Evolutionary conservation across 306 rosid species (phyloP), one percentile per base, ranked within the genome.

Genomic region (Fragaria ananassa): DNA sequence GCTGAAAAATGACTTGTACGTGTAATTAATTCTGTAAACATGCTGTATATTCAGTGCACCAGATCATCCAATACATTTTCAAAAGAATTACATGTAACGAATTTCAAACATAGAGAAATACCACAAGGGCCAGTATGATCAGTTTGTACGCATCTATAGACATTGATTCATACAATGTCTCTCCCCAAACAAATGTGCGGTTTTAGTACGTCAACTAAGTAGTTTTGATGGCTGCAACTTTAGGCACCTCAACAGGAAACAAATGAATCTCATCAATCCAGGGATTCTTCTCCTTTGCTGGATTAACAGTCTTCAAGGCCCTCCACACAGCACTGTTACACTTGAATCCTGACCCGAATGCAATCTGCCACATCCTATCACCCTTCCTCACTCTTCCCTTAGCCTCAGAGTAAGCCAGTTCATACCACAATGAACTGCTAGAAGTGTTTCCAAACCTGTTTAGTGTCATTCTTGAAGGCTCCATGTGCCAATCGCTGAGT

Each of bases 251-350:
- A 49, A 93, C 96, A 31, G 97, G 98, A 57, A 93, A 93, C 11
- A 83, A 79, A 74, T 93, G 87, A 78, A 93, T 93, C 86, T 91
- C 98, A 79, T 88, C 91, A 50, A 86, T 71, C 98, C 98, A 91
- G 17, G 97, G 96, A 67, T 79, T 91, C 83, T 86, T 88, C 86
- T 90, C 97, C 68, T 86, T 81, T 1, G 84, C 70, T 0, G 98
- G 94, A 80, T 87, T 51, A 2, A 93, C 75, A 51, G 96, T 87
- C 83, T 85, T 87, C 76, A 93, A 14, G 0, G 97, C 97, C 21
- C 49, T 70, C 98, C 98, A 93, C 14, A 93, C 97, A 4, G 94
- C 96, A 58, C 98, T 93, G 76, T 93, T 91, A n/a, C 98, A 93
- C 83, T 93, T 93, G 53, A 93, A 93, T 0, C 98, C 98, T 0